These are phyloP conservation scores for Phytophthora brassicae DNA, from an alignment of 352 stramenopile species.

Conservation along the genomic window DNA sequence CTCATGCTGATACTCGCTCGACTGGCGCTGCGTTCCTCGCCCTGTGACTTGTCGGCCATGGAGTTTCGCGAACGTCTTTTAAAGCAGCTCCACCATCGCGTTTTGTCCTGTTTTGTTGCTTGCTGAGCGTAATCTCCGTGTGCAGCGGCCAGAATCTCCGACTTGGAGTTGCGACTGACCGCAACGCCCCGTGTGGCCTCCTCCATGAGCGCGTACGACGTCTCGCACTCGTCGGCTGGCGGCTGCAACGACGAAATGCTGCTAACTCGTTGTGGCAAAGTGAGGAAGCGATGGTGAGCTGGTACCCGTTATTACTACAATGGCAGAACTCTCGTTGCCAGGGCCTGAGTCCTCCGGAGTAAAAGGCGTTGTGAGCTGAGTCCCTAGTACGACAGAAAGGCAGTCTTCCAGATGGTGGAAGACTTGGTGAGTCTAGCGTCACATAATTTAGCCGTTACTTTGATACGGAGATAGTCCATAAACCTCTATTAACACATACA, in stretches of 20 bases:
- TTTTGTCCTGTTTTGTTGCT: background rate
- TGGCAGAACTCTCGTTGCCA: too few relatives aligned
- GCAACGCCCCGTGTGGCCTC: slow-evolving; percentile 12
- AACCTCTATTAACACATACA: background rate
- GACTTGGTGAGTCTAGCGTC: slow-evolving; percentile 4
- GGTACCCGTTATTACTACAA: slow-evolving; percentile 6
- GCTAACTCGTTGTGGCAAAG: slow-evolving; percentile 18
- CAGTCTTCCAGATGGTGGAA: background rate
- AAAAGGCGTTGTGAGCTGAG: slow-evolving; percentile 3
- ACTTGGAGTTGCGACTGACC: slow-evolving; percentile 29
- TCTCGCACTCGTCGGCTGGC: slow-evolving; percentile 16
- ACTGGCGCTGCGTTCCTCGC: slow-evolving; percentile 17
- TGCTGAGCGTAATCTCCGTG: slow-evolving; percentile 23
- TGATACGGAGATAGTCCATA: background rate
- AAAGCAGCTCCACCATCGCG: slow-evolving; percentile 16
- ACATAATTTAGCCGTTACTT: slow-evolving; percentile 16
- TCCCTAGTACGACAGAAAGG: slow-evolving; percentile 1
- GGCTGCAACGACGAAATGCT: slow-evolving; percentile 31
- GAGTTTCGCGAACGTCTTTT: background rate
- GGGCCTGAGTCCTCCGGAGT: background rate
- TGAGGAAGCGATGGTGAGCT: background rate
- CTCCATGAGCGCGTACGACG: slow-evolving; percentile 38
- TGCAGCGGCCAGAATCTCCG: slow-evolving; percentile 13
- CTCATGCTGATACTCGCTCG: slow-evolving; percentile 18
- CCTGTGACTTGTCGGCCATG: slow-evolving; percentile 4